Evolutionary conservation across 495 filamentous ascomycete genomes (phyloP).

Genomic region (Thozetella sp.): DNA sequence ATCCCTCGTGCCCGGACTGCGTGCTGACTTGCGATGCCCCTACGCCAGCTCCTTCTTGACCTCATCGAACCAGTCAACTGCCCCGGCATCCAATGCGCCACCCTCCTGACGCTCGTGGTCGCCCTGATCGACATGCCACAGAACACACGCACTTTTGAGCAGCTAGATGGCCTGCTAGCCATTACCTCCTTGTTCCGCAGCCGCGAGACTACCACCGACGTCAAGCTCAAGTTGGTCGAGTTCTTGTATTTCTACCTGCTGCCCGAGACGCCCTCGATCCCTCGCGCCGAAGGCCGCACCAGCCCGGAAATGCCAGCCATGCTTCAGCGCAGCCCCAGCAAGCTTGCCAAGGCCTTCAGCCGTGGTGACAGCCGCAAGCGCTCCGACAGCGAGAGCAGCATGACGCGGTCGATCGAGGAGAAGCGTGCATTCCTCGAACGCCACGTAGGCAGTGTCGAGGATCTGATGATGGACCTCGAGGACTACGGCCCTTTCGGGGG

Average conservation of each 20-base stretch:
- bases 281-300: conserved; percentile 33
- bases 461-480: conserved; percentile 85
- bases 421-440: conserved; percentile 82
- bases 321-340: conserved; percentile 73
- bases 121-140: conserved; percentile 79
- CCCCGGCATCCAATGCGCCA: conserved; percentile 86
- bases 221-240: conserved; percentile 91
- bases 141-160: conserved; percentile 90
- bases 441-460: conserved; percentile 88
- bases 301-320: conserved; percentile 36
- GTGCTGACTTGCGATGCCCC: not conserved
- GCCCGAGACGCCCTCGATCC: conserved; percentile 73
- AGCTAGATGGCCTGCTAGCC: conserved; percentile 88
- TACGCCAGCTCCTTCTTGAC: conserved; percentile 76
- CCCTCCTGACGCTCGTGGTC: conserved; percentile 86
- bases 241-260: conserved; percentile 98
- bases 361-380: conserved; percentile 38
- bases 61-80: conserved; percentile 92
- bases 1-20: not conserved
- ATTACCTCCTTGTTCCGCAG: conserved; percentile 93
- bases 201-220: conserved; percentile 77
- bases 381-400: conserved; percentile 32
- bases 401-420: conserved; percentile 76
- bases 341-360: conserved; percentile 57
- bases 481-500: conserved; percentile 74